Evolutionary conservation across 257 asterid genomes (phyloP).

Genomic region (Nicotiana obtusifolia): DNA sequence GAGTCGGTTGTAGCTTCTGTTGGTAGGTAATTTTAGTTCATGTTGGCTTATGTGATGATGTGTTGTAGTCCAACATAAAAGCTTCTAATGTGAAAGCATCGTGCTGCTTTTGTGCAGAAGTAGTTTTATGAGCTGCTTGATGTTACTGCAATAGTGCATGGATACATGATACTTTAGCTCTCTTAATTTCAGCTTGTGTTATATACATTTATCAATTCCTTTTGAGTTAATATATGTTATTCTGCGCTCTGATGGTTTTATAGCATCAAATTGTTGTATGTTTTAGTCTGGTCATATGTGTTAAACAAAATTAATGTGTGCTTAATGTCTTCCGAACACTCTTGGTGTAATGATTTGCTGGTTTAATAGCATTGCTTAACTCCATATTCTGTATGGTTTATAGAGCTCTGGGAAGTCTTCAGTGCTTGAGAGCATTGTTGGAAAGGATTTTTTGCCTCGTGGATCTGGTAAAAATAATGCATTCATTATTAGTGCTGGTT

Average conservation of each 20-base stretch:
- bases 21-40: neutral
- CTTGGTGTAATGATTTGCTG: neutral
- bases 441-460: constrained; percentile 96
- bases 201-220: neutral
- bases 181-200: neutral
- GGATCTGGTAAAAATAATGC: constrained; percentile 71
- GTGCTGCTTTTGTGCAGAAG: neutral
- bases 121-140: neutral
- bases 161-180: neutral
- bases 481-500: neutral
- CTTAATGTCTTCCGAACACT: neutral
- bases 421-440: constrained; percentile 94
- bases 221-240: neutral
- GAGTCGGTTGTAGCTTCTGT: neutral
- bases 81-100: neutral
- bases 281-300: neutral
- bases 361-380: neutral
- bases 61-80: neutral
- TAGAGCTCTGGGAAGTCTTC: constrained; percentile 99
- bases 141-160: neutral
- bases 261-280: neutral
- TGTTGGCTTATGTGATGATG: neutral
- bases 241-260: neutral
- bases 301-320: neutral
- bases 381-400: constrained; percentile 10